Evolutionary conservation across 1,139 yeast species (phyloP), one percentile per base, ranked within the genome.

Genomic region (Zygosaccharomyces sapae): DNA sequence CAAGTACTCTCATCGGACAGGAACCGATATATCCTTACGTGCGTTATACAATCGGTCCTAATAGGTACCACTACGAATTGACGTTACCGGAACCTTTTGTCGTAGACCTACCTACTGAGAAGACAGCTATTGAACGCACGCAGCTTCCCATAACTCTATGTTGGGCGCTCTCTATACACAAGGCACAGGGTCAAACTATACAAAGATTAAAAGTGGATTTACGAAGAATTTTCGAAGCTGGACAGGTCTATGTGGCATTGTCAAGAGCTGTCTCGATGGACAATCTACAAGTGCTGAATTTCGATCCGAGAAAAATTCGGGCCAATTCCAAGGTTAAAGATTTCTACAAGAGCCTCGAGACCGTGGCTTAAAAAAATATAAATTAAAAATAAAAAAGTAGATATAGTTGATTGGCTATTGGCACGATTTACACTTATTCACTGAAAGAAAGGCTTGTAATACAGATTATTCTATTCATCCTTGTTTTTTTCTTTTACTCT

Each of bases 161-260:
- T 9, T 88, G 96, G 95, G 95, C 96, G 0, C 68, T 88, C 58
- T 86, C 96, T 0, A 88, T 88, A 45, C 97, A 88, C 65, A 88
- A 88, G 61, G 83, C 96, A 0, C 97, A 88, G 67, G 97, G 97
- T 1, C 96, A 88, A 68, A 86, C 97, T 0, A 74, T 88, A 44
- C 82, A 79, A 35, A 68, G 94, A 48, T 81, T 88, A n/a, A 75
- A 79, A 53, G 92, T 88, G 4, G 94, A 88, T 59, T 69, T 88
- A 47, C 70, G 75, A 27, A 76, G 75, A 55, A 78, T 83, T 27
- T 88, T 88, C 61, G 96, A 87, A 62, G 82, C 79, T 43, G 96
- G 96, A 10, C 95, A 87, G 60, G 92, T 85, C 2, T 87, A 87
- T 60, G 96, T 89, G 18, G 97, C 98, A 0, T 72, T 90, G 33